Evolutionary conservation across 2,329 filamentous ascomycete species (phyloP).

Genomic region (Trichoderma sp.): DNA sequence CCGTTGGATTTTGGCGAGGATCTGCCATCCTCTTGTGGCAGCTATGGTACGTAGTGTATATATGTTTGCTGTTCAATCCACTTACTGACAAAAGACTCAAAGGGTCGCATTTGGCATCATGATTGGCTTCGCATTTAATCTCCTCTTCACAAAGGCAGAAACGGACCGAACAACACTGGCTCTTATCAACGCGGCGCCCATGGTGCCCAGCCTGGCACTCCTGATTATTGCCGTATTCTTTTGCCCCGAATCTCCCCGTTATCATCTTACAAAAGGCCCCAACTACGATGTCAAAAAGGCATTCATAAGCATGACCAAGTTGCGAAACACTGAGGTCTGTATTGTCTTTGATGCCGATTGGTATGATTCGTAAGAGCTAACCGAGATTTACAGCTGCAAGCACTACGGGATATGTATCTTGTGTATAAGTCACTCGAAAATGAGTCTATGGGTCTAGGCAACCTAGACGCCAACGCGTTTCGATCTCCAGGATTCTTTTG

Average conservation of each 20-base stretch:
- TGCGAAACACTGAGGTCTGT: slow-evolving; percentile 44
- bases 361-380: neutral
- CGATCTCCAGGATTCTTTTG: slow-evolving; percentile 37
- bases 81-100: slow-evolving; percentile 26
- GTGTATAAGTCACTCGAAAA: slow-evolving; percentile 43
- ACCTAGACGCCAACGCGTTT: slow-evolving; percentile 32
- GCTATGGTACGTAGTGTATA: slow-evolving; percentile 40
- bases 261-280: slow-evolving; percentile 46
- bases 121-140: slow-evolving; percentile 43
- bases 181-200: slow-evolving; percentile 46
- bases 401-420: slow-evolving; percentile 47
- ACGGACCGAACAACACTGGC: slow-evolving; percentile 31
- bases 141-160: slow-evolving; percentile 41
- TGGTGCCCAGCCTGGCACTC: slow-evolving; percentile 44
- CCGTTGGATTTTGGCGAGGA: slow-evolving; percentile 53
- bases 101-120: slow-evolving; percentile 45
- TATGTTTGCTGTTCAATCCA: neutral
- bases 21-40: slow-evolving; percentile 54
- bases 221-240: slow-evolving; percentile 43
- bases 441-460: slow-evolving; percentile 36
- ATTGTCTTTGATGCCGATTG: neutral
- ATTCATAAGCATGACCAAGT: slow-evolving; percentile 41
- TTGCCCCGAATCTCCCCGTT: slow-evolving; percentile 49
- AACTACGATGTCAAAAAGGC: slow-evolving; percentile 45
- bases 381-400: slow-evolving; percentile 41